Conservation (phyloP, 352 stramenopile species). For the Bremia lactucae region DNA sequence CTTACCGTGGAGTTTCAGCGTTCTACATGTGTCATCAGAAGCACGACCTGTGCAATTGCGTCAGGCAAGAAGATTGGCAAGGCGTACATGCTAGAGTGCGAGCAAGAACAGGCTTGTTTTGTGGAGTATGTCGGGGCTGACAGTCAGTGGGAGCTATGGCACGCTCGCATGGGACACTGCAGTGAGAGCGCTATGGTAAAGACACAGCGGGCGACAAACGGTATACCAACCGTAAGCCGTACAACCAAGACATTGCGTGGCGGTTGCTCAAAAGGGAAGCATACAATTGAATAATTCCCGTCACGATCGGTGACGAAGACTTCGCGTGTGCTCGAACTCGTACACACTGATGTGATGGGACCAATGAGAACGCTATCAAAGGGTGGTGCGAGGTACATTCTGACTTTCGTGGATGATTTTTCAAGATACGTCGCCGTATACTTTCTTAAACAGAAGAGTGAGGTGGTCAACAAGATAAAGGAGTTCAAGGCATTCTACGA, state of each 20-base stretch:
- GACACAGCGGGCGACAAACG: too few species aligned
- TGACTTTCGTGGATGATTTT: background rate
- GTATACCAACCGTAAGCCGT: too few species aligned
- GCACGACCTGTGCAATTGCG: too few species aligned
- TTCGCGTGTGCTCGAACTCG: too few species aligned
- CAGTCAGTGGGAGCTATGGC: background rate
- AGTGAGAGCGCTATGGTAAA: too few species aligned
- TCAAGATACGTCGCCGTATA: background rate
- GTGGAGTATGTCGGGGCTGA: background rate
- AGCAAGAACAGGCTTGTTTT: background rate
- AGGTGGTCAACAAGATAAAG: background rate
- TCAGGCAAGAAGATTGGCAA: too few species aligned
- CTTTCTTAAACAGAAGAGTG: background rate
- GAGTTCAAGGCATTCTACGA: background rate
- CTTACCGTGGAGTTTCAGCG: too few species aligned
- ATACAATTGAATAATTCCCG: background rate
- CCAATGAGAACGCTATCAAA: background rate
- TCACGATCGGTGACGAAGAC: background rate
- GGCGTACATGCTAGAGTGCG: background rate
- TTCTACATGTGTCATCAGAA: too few species aligned
- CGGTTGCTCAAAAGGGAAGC: too few species aligned
- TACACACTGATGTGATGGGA: background rate
- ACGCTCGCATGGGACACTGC: too few species aligned
- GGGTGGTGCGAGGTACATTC: background rate
- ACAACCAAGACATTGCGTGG: too few species aligned